phyloP scores from a whole-genome alignment of 2,329 filamentous ascomycete species.

The Alternaria angustiovoidea region DNA sequence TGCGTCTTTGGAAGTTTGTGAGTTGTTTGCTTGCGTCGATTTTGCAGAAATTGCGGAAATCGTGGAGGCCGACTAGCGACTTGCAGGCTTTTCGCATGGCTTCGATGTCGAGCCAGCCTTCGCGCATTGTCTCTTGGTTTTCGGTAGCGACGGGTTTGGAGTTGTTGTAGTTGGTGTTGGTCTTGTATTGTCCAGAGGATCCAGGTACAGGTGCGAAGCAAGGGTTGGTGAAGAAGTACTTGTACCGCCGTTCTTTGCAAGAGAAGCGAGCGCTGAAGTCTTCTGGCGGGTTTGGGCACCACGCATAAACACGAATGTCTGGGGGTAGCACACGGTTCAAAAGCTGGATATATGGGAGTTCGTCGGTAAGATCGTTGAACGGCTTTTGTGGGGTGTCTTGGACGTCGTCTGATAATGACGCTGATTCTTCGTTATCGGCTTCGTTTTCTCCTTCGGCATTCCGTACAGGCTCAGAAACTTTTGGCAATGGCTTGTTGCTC shows the following conservation, averaged over 20 bases:
- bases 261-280: slow-evolving; percentile 92
- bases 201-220: slow-evolving; percentile 76
- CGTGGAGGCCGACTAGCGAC: slow-evolving; percentile 81
- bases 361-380: slow-evolving; percentile 76
- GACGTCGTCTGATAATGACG: slow-evolving; percentile 15
- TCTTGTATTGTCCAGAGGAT: slow-evolving; percentile 57
- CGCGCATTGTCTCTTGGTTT: slow-evolving; percentile 27
- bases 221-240: slow-evolving; percentile 98
- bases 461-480: slow-evolving; percentile 13
- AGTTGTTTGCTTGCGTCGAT: slow-evolving; percentile 90
- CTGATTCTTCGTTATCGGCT: slow-evolving; percentile 1
- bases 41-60: slow-evolving; percentile 98
- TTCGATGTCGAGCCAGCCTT: slow-evolving; percentile 84
- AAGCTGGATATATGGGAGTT: slow-evolving; percentile 82
- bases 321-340: slow-evolving; percentile 88
- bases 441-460: neutral
- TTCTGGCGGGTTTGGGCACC: slow-evolving; percentile 83
- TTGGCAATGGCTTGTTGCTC: slow-evolving; percentile 73
- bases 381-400: slow-evolving; percentile 36
- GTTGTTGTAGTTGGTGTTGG: slow-evolving; percentile 27
- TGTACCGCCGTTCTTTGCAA: slow-evolving; percentile 88
- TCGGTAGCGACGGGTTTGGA: neutral
- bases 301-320: slow-evolving; percentile 90
- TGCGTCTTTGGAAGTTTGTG: slow-evolving; percentile 78
- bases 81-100: slow-evolving; percentile 86